Evolutionary conservation across 2,329 filamentous ascomycete species (phyloP), one percentile per base, ranked within the genome.

Genomic region (Huntiella moniliformis): DNA sequence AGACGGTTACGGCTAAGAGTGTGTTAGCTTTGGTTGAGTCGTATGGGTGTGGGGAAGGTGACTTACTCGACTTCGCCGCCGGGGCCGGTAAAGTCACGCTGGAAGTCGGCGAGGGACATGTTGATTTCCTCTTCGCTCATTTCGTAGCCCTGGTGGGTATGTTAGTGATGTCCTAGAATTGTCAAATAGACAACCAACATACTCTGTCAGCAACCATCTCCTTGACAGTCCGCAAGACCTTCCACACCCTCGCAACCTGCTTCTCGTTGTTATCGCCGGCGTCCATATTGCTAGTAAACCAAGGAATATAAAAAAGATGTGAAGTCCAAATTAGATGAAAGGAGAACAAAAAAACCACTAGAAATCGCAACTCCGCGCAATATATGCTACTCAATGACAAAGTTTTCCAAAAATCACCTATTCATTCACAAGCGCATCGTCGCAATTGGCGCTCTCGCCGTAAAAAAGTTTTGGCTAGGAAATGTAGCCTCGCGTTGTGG

Each of bases 131-230:
- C 80, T 53, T 95, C 84, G 34, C 82, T 73, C 37, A 98, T 72
- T 58, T 93, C 82, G 65, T 98, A 98, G 56, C 92, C 91, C 87
- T 95, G 31, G n/a, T 32, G 17, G 28, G 8, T 17, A 22, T 38
- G 28, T 38, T 15, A 45, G 35, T 39, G 31, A 12, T 18, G 13
- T 8, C 8, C 15, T 18, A 11, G 33, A 28, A 41, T 31, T 5
- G 17, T 15, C 10, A 16, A 28, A 4, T 17, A 5, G 12, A 34
- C 28, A 42, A 33, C 13, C 8, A n/a, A n/a, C 81, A 56, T 74
- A 94, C 87, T 61, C 88, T 69, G 62, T 96, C 91, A 51, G 74
- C 70, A 55, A 91, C 80, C 88, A 98, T 93, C 70, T 98, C 84
- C 63, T 93, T 85, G 42, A 86, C 78, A 6, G 91, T 98, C 63